These are phyloP conservation scores for Aegilops sharonensis DNA, from an alignment of 176 grass and related monocot species.

Conservation along the genomic window DNA sequence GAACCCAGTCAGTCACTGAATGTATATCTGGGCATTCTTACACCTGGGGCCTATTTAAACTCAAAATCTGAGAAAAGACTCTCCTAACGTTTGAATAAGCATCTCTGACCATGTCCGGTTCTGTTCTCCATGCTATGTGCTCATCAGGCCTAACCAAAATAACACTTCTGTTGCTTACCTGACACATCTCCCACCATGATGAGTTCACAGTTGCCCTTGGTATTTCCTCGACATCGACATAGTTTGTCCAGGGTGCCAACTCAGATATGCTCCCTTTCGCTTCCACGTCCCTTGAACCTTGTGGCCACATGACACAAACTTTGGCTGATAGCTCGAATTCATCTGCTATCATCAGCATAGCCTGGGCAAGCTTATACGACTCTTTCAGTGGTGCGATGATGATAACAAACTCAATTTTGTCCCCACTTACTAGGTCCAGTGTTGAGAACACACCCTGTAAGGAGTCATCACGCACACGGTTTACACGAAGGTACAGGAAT, in stretches of 20 bases:
- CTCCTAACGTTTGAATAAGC: constrained; percentile 41
- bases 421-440: constrained; percentile 67
- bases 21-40: constrained; percentile 20
- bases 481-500: not conserved
- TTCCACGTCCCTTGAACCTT: constrained; percentile 35
- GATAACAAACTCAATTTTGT: constrained; percentile 78
- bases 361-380: constrained; percentile 65
- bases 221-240: constrained; percentile 62
- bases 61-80: constrained; percentile 56
- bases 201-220: constrained; percentile 36
- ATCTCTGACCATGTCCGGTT: constrained; percentile 42
- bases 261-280: constrained; percentile 29
- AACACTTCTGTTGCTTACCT: constrained; percentile 45
- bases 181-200: constrained; percentile 87
- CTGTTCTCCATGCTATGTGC: constrained; percentile 77
- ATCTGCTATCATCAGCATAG: constrained; percentile 44
- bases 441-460: constrained; percentile 65
- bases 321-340: constrained; percentile 59
- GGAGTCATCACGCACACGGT: not conserved
- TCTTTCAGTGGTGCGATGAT: constrained; percentile 65
- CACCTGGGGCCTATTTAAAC: constrained; percentile 4
- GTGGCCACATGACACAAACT: constrained; percentile 79
- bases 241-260: constrained; percentile 60
- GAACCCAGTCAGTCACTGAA: not conserved
- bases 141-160: constrained; percentile 90